These are phyloP conservation scores for Triticum dicoccoides DNA, from an alignment of 176 grass and related monocot species.

Conservation along the genomic window DNA sequence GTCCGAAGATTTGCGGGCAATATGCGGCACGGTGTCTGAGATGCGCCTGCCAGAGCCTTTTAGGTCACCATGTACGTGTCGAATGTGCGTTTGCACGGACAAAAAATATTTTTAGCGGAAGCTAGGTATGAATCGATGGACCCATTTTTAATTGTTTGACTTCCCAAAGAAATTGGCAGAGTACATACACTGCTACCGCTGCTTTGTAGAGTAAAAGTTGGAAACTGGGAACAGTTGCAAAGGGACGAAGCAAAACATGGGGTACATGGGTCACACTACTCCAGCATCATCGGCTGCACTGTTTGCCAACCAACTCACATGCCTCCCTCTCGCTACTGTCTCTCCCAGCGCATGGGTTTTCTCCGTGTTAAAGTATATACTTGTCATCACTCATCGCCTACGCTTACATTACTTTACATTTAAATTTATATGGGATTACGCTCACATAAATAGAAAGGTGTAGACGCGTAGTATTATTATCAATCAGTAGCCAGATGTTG, in stretches of 20 bases:
- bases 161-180: neutral
- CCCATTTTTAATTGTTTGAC: neutral
- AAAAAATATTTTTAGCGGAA: too few relatives aligned
- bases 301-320: constrained; percentile 32
- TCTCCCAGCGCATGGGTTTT: neutral
- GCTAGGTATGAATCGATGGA: too few relatives aligned
- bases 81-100: too few relatives aligned
- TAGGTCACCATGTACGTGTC: too few relatives aligned
- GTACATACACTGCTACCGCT: neutral
- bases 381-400: neutral
- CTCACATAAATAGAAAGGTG: neutral
- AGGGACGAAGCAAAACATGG: neutral
- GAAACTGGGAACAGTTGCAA: neutral
- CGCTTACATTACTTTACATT: neutral
- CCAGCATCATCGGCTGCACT: neutral
- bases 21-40: too few relatives aligned
- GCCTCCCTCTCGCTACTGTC: constrained; percentile 21
- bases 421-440: neutral
- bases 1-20: too few relatives aligned
- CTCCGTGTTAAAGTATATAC: neutral
- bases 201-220: neutral
- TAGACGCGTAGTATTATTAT: neutral
- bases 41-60: too few relatives aligned
- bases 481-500: too few relatives aligned
- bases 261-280: neutral